These are phyloP conservation scores for Xylaria castorea DNA, from an alignment of 495 filamentous ascomycete genomes.

Conservation along the genomic window DNA sequence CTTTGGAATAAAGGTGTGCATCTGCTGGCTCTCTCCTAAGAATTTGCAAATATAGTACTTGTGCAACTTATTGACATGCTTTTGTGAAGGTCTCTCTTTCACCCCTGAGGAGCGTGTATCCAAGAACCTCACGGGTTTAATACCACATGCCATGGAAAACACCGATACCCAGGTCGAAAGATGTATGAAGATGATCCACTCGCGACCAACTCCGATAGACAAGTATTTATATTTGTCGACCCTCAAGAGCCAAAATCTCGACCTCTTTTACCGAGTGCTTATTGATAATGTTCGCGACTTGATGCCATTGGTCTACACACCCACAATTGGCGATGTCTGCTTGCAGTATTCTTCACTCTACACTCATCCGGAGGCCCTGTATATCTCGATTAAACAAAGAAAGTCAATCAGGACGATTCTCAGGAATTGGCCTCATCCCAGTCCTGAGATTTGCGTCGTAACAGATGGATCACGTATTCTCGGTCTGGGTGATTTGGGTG, in stretches of 20 bases:
- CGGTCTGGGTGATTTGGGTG: conserved; percentile 92
- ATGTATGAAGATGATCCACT: conserved; percentile 70
- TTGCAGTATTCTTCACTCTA: conserved; percentile 95
- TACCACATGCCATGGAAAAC: conserved; percentile 64
- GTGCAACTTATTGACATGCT: conserved; percentile 28
- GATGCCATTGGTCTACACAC: conserved; percentile 96
- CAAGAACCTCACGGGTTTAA: conserved; percentile 64
- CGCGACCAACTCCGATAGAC: conserved; percentile 82
- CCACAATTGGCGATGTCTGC: conserved; percentile 96
- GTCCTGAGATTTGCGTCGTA: conserved; percentile 94
- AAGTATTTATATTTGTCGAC: conserved; percentile 93
- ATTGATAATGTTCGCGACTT: conserved; percentile 89
- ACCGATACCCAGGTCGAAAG: conserved; percentile 59
- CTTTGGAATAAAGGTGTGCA: conserved; percentile 64
- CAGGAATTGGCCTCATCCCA: conserved; percentile 84
- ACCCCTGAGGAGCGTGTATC: conserved; percentile 60
- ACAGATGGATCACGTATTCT: conserved; percentile 97
- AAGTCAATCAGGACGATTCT: conserved; percentile 84
- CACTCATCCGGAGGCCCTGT: conserved; percentile 91
- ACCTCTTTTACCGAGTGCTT: conserved; percentile 93
- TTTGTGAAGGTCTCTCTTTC: conserved; percentile 58
- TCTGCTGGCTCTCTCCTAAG: background rate
- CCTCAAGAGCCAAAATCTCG: conserved; percentile 85
- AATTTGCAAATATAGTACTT: conserved; percentile 18
- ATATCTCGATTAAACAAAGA: conserved; percentile 89